Base-by-base conservation (phyloP, 2,329 filamentous ascomycete species). In the Fusarium albidum region DNA sequence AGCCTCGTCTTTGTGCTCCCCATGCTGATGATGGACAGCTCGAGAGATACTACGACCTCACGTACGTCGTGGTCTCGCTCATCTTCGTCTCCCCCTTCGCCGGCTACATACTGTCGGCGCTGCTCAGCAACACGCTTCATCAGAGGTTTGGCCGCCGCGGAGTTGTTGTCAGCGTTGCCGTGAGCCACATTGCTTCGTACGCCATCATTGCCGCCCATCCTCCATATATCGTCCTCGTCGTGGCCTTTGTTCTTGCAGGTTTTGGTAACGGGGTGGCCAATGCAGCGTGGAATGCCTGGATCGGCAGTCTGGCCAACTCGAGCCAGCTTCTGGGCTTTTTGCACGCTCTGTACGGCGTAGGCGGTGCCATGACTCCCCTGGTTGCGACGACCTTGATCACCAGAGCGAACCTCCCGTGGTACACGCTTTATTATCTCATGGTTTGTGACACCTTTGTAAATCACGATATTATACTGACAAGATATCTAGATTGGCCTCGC, bases 361-460 rank as follows among this genome's bases (percentile, higher is more conserved):
- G 90, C 0, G 89, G 86, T 1, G 84, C 88, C 0, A 73, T 91
- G 1, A 80, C 83, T n/a, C 89, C 89, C 0, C 69, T 92, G 4
- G 81, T 91, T 41, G 88, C 89, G 0, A 91, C 89, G 0, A 81
- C 81, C 0, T 83, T 93, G 79, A 84, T 92, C 31, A 85, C n/a
- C 85, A 0, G 84, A 84, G 63, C 84, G 76, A 63, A 75, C 6
- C 59, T 87, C 43, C 77, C 77, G 1, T 93, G 89, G 89, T 90
- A 87, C 63, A 76, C 77, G 3, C 92, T 89, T 68, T 93, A 92
- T 71, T 91, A 91, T 67, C 74, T 91, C 35, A 89, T 92, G 86
- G 84, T 89, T 68, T 18, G 4, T 6, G 3, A 3, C 17, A 18
- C n/a, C n/a, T n/a, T n/a, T n/a, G n/a, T n/a, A n/a, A n/a, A n/a